Conservation (phyloP, 2,329 filamentous ascomycete genomes). For the Colletotrichum sp. region DNA sequence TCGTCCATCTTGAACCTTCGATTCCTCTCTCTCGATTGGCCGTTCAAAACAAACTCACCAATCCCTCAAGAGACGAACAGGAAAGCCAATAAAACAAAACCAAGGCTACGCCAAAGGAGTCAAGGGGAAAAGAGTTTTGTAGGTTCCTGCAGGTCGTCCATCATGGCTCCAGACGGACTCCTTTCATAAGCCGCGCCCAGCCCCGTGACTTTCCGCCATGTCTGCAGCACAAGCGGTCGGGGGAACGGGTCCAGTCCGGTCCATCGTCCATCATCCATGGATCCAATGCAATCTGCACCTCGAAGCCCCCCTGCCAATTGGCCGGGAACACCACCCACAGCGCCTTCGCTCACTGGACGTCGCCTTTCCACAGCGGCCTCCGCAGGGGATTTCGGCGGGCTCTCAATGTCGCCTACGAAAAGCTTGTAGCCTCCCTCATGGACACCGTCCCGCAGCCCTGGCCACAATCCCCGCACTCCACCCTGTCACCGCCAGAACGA, state of each 20-base stretch:
- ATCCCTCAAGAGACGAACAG: background rate
- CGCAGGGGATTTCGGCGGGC: background rate
- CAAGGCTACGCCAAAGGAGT: background rate
- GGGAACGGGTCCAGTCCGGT: conserved; percentile 9
- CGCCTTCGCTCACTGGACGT: background rate
- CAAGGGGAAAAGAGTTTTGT: background rate
- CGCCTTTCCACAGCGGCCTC: background rate
- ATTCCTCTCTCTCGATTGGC: conserved; percentile 10
- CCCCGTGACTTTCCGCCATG: conserved; percentile 20
- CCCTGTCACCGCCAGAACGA: conserved; percentile 21
- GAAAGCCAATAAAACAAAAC: background rate
- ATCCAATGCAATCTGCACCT: background rate
- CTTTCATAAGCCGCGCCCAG: conserved; percentile 21
- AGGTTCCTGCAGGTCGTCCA: conserved; percentile 12
- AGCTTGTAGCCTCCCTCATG: conserved; percentile 3
- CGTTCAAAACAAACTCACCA: background rate
- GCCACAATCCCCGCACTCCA: conserved; percentile 12
- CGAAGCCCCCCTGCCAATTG: background rate
- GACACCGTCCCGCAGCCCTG: background rate
- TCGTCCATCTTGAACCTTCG: conserved; percentile 54
- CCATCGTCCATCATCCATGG: conserved; percentile 1
- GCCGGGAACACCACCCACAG: background rate
- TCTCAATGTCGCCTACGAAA: conserved; percentile 9
- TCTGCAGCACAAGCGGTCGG: conserved; percentile 2
- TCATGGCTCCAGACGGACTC: conserved; percentile 16